These are phyloP conservation scores for Ceratocystis huliohia DNA, from an alignment of 2,329 filamentous ascomycete genomes.

Conservation along the genomic window DNA sequence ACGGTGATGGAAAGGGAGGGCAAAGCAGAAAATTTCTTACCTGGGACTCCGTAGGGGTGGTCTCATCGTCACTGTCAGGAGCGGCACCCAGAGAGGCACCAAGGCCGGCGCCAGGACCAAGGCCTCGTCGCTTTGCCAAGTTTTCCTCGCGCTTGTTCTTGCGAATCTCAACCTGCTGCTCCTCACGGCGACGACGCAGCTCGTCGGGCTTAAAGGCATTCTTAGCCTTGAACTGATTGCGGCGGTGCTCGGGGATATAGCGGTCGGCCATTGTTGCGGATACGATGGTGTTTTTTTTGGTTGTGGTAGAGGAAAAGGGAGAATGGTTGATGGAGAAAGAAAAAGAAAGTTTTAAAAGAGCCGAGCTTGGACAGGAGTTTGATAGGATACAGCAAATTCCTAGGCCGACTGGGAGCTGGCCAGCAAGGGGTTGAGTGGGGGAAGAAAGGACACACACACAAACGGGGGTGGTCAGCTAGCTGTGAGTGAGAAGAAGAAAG, in stretches of 20 bases:
- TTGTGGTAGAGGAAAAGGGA: constrained; percentile 17
- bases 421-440: background rate
- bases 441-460: constrained; percentile 8
- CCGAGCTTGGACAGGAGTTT: constrained; percentile 22
- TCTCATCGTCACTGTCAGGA: constrained; percentile 95
- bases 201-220: constrained; percentile 98
- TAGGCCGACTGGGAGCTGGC: constrained; percentile 6
- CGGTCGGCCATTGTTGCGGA: constrained; percentile 76
- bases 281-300: constrained; percentile 23
- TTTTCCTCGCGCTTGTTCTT: constrained; percentile 99
- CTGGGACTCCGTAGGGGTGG: constrained; percentile 87
- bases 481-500: constrained; percentile 21
- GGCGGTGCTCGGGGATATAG: constrained; percentile 98
- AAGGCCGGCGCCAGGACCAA: constrained; percentile 67
- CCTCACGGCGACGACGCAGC: constrained; percentile 92
- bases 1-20: constrained; percentile 14
- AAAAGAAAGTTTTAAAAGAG: constrained; percentile 16
- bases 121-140: constrained; percentile 92
- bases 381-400: background rate
- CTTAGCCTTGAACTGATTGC: constrained; percentile 99
- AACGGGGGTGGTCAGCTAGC: constrained; percentile 12
- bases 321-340: constrained; percentile 18
- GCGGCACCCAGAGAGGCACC: constrained; percentile 76
- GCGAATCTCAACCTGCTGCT: constrained; percentile 98
- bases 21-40: constrained; percentile 41